Evolutionary conservation across 768 basidiomycete species (phyloP), one percentile per base, ranked within the genome.

Genomic region (Boletus reticulatus): DNA sequence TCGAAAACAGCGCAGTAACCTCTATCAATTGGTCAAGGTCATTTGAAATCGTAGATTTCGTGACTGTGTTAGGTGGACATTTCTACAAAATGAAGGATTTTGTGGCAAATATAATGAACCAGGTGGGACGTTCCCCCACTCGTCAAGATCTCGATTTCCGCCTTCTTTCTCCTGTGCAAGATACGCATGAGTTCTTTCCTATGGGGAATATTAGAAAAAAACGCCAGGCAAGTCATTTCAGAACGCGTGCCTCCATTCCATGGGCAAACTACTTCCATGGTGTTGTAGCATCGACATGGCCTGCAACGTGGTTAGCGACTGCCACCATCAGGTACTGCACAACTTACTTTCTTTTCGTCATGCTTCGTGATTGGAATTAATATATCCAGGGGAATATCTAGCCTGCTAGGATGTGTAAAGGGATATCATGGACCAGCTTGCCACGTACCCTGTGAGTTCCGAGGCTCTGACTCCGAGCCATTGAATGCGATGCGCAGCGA

Each of bases 141-240:
- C 12, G 68, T 32, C 59, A 92, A 66, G 41, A 90, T 78, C 67
- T 98, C 92, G 45, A 95, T 95, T 72, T 98, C 96, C 4, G 95
- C 95, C 72, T 98, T 98, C 43, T 86, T 83, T n/a, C 90, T 83
- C 6, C 73, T 76, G 65, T 89, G 85, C 36, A 98, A 71, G 82
- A 97, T 92, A 60, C 84, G 77, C 68, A 78, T 78, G 4, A 98
- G 82, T 64, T 96, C 93, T 60, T 83, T 85, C 72, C 94, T 95
- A 67, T 9, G 8, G 24, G 6, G 20, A 37, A 52, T 52, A 48
- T 42, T 36, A 48, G 51, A 59, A 52, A 46, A 46, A 31, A 34
- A 55, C 16, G 38, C 2, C 22, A 12, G 22, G 12, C 24, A 42
- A 19, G 48, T 43, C 14, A 43, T 39, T 7, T 43, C n/a, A 43